Conservation (phyloP, 2,329 filamentous ascomycete genomes). For the Colletotrichum orbiculare region DNA sequence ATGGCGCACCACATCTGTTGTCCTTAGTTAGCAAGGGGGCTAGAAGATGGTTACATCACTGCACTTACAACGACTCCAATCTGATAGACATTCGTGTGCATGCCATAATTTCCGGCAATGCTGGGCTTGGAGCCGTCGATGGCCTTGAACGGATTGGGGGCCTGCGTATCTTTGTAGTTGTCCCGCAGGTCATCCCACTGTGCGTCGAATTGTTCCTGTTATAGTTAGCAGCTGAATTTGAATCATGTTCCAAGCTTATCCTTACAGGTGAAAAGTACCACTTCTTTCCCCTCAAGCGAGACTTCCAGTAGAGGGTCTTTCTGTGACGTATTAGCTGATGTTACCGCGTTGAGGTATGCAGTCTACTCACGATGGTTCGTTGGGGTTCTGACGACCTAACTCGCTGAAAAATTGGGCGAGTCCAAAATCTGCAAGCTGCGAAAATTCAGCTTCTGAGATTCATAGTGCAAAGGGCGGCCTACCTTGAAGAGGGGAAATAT, state of each 20-base stretch:
- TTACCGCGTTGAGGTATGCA: neutral
- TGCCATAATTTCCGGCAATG: slow-evolving; percentile 39
- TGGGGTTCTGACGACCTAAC: neutral
- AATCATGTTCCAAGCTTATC: neutral
- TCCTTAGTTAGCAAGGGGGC: neutral
- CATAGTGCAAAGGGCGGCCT: neutral
- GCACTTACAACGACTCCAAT: slow-evolving; percentile 35
- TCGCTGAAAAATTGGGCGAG: slow-evolving; percentile 21
- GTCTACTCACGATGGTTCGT: slow-evolving; percentile 21
- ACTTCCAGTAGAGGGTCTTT: slow-evolving; percentile 28
- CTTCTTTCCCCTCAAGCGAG: slow-evolving; percentile 22
- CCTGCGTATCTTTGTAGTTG: slow-evolving; percentile 1
- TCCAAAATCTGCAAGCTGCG: slow-evolving; percentile 32
- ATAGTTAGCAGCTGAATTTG: neutral
- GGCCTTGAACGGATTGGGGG: slow-evolving; percentile 11
- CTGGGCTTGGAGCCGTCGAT: slow-evolving; percentile 11
- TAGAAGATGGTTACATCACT: too few relatives aligned
- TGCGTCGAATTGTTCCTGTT: slow-evolving; percentile 37
- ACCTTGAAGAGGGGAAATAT: slow-evolving; percentile 32
- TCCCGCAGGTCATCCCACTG: slow-evolving; percentile 33
- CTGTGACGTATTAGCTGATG: neutral
- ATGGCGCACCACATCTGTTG: slow-evolving; percentile 37
- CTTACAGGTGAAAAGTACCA: slow-evolving; percentile 27
- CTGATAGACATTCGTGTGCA: slow-evolving; percentile 37
- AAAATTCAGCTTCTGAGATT: slow-evolving; percentile 1